These are phyloP conservation scores for Polygonum maritimum DNA, from an alignment of 148 eudicot genomes.

Conservation along the genomic window DNA sequence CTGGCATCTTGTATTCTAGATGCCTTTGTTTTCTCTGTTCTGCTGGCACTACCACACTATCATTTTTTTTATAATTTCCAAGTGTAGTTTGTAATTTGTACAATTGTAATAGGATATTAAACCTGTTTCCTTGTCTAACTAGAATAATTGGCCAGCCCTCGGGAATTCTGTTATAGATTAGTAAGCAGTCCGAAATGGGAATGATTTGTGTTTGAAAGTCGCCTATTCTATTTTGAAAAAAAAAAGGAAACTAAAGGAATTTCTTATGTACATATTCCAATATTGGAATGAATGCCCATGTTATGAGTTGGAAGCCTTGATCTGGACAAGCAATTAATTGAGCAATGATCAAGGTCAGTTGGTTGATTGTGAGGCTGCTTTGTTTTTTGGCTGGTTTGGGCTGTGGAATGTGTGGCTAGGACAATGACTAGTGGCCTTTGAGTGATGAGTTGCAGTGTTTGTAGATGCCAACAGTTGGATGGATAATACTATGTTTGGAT, in stretches of 20 bases:
- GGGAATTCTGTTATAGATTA: no score
- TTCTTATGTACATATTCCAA: neutral
- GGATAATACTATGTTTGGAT: neutral
- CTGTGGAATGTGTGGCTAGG: neutral
- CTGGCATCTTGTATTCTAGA: constrained; percentile 20
- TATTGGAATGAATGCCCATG: neutral
- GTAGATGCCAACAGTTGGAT: neutral
- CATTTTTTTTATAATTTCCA: neutral
- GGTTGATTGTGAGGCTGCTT: neutral
- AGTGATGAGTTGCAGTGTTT: neutral
- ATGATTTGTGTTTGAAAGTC: no score
- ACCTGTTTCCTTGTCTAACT: neutral
- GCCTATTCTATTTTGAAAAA: no score
- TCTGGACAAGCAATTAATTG: neutral
- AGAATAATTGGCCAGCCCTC: neutral
- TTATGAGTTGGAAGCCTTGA: neutral
- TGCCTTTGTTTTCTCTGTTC: neutral
- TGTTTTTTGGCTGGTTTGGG: no score
- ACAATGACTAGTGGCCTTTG: no score
- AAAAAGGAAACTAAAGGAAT: no score
- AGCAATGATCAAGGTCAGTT: neutral
- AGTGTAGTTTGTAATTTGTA: neutral
- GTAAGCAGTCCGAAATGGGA: no score
- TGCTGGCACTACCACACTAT: neutral
- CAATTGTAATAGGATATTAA: neutral